Conservation (phyloP, 306 rosid species). For the Gastrolobium bilobum region DNA sequence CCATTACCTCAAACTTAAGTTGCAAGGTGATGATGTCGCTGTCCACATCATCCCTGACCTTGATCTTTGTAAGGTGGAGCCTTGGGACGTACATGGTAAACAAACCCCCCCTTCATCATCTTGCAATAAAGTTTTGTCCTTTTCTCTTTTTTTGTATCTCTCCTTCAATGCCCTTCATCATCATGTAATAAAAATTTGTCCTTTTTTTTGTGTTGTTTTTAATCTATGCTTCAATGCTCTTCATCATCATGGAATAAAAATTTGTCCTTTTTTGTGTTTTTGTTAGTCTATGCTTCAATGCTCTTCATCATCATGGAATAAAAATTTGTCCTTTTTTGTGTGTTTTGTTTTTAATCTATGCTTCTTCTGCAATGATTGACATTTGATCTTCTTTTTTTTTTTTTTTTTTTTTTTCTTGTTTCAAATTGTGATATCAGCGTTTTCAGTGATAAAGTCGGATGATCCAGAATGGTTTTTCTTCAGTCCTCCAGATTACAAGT, state of each 20-base stretch:
- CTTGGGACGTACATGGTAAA: constrained; percentile 68
- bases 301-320: not conserved
- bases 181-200: not conserved
- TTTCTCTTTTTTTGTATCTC: no score
- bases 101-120: not conserved
- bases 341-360: not conserved
- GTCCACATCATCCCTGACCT: constrained; percentile 51
- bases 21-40: constrained; percentile 29
- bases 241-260: not conserved
- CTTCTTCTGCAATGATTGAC: not conserved
- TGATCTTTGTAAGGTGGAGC: constrained; percentile 63
- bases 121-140: no score
- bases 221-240: not conserved
- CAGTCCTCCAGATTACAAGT: constrained; percentile 52
- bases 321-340: not conserved
- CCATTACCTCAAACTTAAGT: constrained; percentile 61
- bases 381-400: not conserved
- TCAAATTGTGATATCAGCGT: constrained; percentile 40
- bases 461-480: constrained; percentile 77
- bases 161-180: not conserved
- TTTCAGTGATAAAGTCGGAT: constrained; percentile 50
- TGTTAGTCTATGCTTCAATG: not conserved
- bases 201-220: not conserved
- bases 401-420: not conserved
- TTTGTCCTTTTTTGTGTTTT: not conserved